A percentile compares a stretch with the other conserved stretches of the same genome.
phyloP scores from a whole-genome alignment of 176 grass and related monocot genomes.

The Ampelocalamus luodianensis region DNA sequence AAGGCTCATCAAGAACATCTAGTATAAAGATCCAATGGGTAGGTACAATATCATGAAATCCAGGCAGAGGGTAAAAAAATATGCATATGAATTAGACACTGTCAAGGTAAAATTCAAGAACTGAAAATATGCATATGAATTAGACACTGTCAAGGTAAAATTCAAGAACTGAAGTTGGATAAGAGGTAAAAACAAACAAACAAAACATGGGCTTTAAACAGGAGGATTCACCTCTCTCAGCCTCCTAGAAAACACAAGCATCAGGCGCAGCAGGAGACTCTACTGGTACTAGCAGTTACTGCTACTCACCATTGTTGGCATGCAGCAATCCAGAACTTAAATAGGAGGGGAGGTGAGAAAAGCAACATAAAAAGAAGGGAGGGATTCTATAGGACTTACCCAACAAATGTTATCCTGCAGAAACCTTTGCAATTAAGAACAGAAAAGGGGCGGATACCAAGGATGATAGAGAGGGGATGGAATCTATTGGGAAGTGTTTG shows the following conservation, averaged over 20 bases:
- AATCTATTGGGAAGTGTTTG: constrained; percentile 71
- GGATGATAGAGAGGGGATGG: constrained; percentile 64
- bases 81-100: neutral
- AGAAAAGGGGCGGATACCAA: constrained; percentile 47
- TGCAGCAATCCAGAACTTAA: constrained; percentile 45
- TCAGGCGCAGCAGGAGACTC: neutral
- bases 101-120: constrained; percentile 14
- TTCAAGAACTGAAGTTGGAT: neutral
- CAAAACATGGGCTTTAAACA: neutral
- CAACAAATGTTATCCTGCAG: constrained; percentile 68
- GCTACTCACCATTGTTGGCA: constrained; percentile 19
- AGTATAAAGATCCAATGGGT: constrained; percentile 37
- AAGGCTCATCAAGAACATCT: constrained; percentile 44
- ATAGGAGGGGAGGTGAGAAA: constrained; percentile 37
- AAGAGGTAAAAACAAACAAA: neutral
- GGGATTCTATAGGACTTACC: constrained; percentile 55
- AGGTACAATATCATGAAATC: constrained; percentile 35
- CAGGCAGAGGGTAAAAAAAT: neutral
- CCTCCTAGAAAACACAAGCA: constrained; percentile 26
- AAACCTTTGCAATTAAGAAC: constrained; percentile 68
- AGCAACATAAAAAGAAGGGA: constrained; percentile 62
- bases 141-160: neutral
- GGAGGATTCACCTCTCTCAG: constrained; percentile 39
- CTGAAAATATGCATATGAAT: neutral
- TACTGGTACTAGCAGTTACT: neutral